Base-by-base conservation (phyloP, 441 rosid genomes). In the Gossypium schwendimanii region DNA sequence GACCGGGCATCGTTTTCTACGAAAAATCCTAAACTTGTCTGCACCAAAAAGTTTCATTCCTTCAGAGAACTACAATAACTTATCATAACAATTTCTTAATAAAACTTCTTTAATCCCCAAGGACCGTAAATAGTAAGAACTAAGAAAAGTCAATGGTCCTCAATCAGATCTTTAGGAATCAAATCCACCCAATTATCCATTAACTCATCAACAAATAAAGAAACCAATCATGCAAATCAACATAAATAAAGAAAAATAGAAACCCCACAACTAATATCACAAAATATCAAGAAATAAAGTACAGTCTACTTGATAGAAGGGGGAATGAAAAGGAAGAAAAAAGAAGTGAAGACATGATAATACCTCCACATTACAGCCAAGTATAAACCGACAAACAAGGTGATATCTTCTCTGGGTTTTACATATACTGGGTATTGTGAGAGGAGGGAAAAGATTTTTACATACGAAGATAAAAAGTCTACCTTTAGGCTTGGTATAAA, bases 291-390 rank as follows among this genome's bases (percentile, higher is more conserved):
- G 68, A 10, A 57, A 26, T n/a, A 2, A 63, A 65, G 14, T n/a
- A 69, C 71, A 50, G 71, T 39, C 63, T 63, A 81, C 75, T 72
- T 6, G 1, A 36, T 21, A 55, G 9, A 31, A 53, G 33, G 10
- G 45, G 7, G 20, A n/a, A 45, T 14, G 26, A 47, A 45, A 33
- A 17, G 6, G 7, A 6, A 17, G 8, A 5, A 50, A 52, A 9
- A 15, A 54, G 11, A 26, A 36, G 73, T 21, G 21, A 20, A 54
- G 63, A 10, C 36, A 6, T 41, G 21, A 69, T 2, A 61, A 66
- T 78, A 82, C 85, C 86, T 82, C 31, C 76, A 44, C 21, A 78
- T 69, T 70, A 58, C 73, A 59, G 67, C 58, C 70, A 78, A 58
- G 82, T 68, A 72, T 62, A 20, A 52, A 74, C 50, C 45, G 17